phyloP scores from a whole-genome alignment of 2,329 filamentous ascomycete species.

The Colletotrichum euphorbiae region DNA sequence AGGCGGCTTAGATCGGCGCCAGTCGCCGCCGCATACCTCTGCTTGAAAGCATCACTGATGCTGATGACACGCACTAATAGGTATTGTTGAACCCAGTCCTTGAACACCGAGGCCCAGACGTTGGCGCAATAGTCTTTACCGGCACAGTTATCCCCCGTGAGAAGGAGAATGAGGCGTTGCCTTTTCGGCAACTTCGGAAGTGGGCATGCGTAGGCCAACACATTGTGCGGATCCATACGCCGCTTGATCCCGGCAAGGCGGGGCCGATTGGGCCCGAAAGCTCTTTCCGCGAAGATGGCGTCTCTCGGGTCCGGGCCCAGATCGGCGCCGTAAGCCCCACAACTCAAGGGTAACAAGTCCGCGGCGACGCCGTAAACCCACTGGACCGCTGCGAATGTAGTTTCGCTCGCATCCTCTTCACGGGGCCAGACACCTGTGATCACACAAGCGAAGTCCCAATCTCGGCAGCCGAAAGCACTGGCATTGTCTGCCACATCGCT shows the following conservation, averaged over 20 bases:
- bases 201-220: constrained; percentile 68
- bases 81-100: constrained; percentile 39
- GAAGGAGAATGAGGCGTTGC: constrained; percentile 65
- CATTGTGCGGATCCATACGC: constrained; percentile 58
- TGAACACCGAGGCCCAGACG: constrained; percentile 61
- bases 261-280: constrained; percentile 67
- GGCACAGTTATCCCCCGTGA: constrained; percentile 64
- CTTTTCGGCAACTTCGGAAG: constrained; percentile 52
- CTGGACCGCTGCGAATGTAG: constrained; percentile 51
- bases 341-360: constrained; percentile 61
- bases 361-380: constrained; percentile 69
- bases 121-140: constrained; percentile 72
- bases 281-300: constrained; percentile 58
- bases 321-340: constrained; percentile 69
- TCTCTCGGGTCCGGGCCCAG: constrained; percentile 73
- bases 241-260: constrained; percentile 65
- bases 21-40: constrained; percentile 63
- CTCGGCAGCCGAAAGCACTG: constrained; percentile 71
- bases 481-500: constrained; percentile 55
- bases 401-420: constrained; percentile 59
- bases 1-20: constrained; percentile 62
- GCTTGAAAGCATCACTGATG: constrained; percentile 69
- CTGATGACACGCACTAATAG: constrained; percentile 58
- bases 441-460: constrained; percentile 74
- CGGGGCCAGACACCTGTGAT: constrained; percentile 72